Percentiles rank a stretch among this genome's conserved stretches.
phyloP scores from a whole-genome alignment of 2,329 filamentous ascomycete genomes.

The Ceratocystiopsis minuta region DNA sequence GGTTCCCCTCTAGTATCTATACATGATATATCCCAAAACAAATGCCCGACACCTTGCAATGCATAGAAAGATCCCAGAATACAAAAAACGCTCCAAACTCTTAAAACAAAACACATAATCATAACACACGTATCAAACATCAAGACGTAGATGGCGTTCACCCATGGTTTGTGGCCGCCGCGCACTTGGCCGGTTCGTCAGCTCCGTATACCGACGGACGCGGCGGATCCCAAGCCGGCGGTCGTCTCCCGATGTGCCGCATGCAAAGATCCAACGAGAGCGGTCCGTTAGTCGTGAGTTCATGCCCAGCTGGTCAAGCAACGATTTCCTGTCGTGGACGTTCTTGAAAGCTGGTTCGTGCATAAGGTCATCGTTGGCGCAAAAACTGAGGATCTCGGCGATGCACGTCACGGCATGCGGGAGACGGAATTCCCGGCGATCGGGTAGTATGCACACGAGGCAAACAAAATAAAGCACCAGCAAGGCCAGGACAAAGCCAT shows the following conservation, averaged over 20 bases:
- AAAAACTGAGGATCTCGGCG: conserved; percentile 60
- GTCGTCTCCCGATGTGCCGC: conserved; percentile 17
- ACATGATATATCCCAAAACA: no score
- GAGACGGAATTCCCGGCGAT: conserved; percentile 42
- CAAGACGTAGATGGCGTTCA: no score
- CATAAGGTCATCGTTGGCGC: conserved; percentile 54
- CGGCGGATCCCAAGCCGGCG: conserved; percentile 26
- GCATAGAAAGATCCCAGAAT: background rate
- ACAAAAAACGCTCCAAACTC: background rate
- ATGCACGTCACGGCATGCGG: conserved; percentile 57
- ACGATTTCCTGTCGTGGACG: conserved; percentile 43
- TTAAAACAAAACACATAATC: background rate
- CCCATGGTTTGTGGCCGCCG: conserved; percentile 3
- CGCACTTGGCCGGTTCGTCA: conserved; percentile 7
- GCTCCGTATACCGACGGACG: conserved; percentile 28
- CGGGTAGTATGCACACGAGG: conserved; percentile 36
- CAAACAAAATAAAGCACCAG: conserved; percentile 51
- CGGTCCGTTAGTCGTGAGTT: conserved; percentile 25
- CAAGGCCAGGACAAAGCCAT: conserved; percentile 54
- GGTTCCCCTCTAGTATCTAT: no score
- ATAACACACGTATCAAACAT: no score
- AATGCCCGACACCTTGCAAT: no score
- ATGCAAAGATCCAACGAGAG: conserved; percentile 34
- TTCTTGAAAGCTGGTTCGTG: conserved; percentile 56
- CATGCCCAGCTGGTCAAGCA: conserved; percentile 50